A percentile compares a stretch with the other conserved stretches of the same genome.
Conservation (phyloP, 1,139 yeast species). For the Hanseniaspora gamundiae region DNA sequence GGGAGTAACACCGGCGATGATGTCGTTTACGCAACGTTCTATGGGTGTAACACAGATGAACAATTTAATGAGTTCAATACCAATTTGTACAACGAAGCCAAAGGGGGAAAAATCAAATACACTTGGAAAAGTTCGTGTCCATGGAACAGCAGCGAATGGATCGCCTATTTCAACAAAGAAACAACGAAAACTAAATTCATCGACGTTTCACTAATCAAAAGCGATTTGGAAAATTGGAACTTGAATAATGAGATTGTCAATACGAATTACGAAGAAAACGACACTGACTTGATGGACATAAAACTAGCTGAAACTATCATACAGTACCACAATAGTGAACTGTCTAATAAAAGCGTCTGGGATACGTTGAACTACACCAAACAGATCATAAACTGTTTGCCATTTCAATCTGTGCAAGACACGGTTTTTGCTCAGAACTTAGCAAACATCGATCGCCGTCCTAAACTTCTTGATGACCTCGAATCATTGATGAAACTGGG, state of each 20-base stretch:
- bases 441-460: background rate
- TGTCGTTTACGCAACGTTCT: constrained; percentile 32
- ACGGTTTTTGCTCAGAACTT: background rate
- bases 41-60: constrained; percentile 35
- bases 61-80: constrained; percentile 46
- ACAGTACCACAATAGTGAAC: background rate
- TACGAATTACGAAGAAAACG: background rate
- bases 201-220: background rate
- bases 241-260: background rate
- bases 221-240: background rate
- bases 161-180: too few relatives aligned
- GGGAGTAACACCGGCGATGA: constrained; percentile 10
- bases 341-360: constrained; percentile 13
- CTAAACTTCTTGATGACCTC: background rate
- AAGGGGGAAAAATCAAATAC: constrained; percentile 54
- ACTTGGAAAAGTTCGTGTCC: constrained; percentile 56
- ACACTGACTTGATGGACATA: background rate
- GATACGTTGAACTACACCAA: constrained; percentile 29
- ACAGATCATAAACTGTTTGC: constrained; percentile 36
- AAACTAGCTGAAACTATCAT: background rate
- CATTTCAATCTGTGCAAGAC: constrained; percentile 24
- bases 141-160: constrained; percentile 4
- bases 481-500: background rate
- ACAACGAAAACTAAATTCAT: constrained; percentile 1
- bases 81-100: constrained; percentile 48